These are phyloP conservation scores for Actinidia arguta DNA, from an alignment of 179 eudicot genomes.

Conservation along the genomic window DNA sequence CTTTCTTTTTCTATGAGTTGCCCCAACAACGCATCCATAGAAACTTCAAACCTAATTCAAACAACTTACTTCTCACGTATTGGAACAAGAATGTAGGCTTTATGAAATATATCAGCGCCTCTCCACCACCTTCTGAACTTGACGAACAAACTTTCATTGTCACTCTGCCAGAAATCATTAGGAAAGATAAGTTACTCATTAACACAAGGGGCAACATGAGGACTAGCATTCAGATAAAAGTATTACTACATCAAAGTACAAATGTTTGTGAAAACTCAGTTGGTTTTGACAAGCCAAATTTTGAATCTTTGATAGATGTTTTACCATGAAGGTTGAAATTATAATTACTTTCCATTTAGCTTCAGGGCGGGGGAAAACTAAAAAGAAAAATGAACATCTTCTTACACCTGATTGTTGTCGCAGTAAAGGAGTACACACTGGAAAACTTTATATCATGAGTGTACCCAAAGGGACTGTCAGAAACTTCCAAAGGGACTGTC, in stretches of 20 bases:
- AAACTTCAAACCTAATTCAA: constrained; percentile 5
- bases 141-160: constrained; percentile 58
- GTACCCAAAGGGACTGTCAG: background rate
- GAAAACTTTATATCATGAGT: constrained; percentile 13
- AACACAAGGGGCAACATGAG: constrained; percentile 3
- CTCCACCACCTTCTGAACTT: constrained; percentile 99
- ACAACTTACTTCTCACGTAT: constrained; percentile 83
- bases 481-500: too few species aligned
- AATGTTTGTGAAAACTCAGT: too few species aligned
- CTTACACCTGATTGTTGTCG: background rate
- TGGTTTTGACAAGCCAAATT: background rate
- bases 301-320: background rate
- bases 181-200: constrained; percentile 24
- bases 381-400: background rate
- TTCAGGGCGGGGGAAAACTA: background rate
- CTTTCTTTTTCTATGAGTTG: background rate
- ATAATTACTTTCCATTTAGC: constrained; percentile 1
- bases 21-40: background rate
- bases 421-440: background rate
- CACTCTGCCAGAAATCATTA: constrained; percentile 48
- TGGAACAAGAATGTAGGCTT: constrained; percentile 90
- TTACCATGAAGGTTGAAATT: background rate
- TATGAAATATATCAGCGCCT: constrained; percentile 89
- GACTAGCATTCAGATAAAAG: background rate
- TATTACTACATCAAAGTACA: background rate